A percentile compares a stretch with the other conserved stretches of the same genome.
These are phyloP conservation scores for Phytopythium boreale DNA, from an alignment of 352 stramenopile genomes.

Conservation along the genomic window DNA sequence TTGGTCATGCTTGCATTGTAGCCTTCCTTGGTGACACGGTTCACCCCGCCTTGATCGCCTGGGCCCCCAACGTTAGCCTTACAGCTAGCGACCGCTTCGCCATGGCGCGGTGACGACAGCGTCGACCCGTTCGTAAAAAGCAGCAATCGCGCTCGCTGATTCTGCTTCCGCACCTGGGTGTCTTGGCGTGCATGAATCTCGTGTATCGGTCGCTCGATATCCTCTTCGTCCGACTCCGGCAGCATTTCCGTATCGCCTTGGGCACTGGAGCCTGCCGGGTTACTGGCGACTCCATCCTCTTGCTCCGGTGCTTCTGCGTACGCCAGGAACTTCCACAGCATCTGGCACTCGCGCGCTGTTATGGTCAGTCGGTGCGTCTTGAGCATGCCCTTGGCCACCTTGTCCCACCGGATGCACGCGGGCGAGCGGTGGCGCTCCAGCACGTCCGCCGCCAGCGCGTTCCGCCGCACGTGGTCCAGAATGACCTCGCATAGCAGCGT, in stretches of 20 bases:
- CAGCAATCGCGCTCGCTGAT: not conserved
- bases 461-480: conserved; percentile 43
- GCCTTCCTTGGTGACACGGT: not conserved
- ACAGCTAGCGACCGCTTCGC: not conserved
- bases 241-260: conserved; percentile 23
- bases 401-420: conserved; percentile 49
- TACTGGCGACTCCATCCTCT: not conserved
- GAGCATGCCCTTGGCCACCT: conserved; percentile 36
- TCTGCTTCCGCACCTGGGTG: not conserved
- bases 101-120: not conserved
- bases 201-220: conserved; percentile 28
- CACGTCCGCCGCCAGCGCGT: conserved; percentile 35
- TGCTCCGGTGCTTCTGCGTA: conserved; percentile 33
- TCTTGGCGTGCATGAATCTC: conserved; percentile 20
- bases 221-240: conserved; percentile 51
- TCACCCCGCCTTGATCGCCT: not conserved
- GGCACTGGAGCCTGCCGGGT: not conserved
- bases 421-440: conserved; percentile 42
- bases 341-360: conserved; percentile 39
- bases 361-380: conserved; percentile 34
- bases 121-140: not conserved
- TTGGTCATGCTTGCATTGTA: not conserved
- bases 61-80: not conserved
- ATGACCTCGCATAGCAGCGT: conserved; percentile 56
- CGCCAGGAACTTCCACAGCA: conserved; percentile 75